Conservation (phyloP, 768 basidiomycete species). For the Termitomyces sp. region DNA sequence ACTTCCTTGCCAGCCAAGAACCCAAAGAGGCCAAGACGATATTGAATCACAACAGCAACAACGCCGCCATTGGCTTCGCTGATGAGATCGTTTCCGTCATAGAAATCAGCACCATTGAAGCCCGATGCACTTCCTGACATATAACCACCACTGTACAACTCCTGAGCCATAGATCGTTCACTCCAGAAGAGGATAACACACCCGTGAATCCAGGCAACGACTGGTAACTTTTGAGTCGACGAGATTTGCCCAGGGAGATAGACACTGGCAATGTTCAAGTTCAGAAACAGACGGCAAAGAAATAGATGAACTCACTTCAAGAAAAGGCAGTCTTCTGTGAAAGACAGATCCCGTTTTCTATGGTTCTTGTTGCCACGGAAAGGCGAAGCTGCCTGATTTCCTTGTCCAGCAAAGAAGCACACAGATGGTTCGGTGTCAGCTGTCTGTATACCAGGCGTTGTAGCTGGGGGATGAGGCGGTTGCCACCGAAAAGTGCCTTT, state of each 20-base stretch:
- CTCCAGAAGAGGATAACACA: conserved; percentile 14
- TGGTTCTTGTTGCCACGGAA: conserved; percentile 17
- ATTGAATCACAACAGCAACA: conserved; percentile 38
- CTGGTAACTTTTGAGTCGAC: conserved; percentile 27
- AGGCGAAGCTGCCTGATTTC: conserved; percentile 27
- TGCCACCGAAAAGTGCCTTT: conserved; percentile 33
- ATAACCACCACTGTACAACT: conserved; percentile 28
- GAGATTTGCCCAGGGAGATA: conserved; percentile 29
- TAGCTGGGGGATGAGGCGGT: conserved; percentile 28
- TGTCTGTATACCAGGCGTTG: conserved; percentile 23
- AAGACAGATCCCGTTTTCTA: conserved; percentile 5
- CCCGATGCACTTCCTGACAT: conserved; percentile 23
- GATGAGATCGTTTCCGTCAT: conserved; percentile 28
- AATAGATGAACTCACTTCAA: conserved; percentile 25
- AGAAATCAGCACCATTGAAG: conserved; percentile 21
- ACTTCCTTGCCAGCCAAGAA: conserved; percentile 43
- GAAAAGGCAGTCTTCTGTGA: conserved; percentile 39
- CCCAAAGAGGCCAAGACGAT: conserved; percentile 42
- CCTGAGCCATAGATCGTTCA: neutral
- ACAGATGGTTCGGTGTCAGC: conserved; percentile 30
- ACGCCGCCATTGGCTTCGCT: conserved; percentile 28
- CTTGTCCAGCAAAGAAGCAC: conserved; percentile 29
- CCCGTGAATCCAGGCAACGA: conserved; percentile 43
- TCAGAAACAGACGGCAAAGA: neutral
- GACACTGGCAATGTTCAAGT: conserved; percentile 23